Evolutionary conservation across 2,329 filamentous ascomycete genomes (phyloP).

Genomic region (Pseudogymnoascus sp.): DNA sequence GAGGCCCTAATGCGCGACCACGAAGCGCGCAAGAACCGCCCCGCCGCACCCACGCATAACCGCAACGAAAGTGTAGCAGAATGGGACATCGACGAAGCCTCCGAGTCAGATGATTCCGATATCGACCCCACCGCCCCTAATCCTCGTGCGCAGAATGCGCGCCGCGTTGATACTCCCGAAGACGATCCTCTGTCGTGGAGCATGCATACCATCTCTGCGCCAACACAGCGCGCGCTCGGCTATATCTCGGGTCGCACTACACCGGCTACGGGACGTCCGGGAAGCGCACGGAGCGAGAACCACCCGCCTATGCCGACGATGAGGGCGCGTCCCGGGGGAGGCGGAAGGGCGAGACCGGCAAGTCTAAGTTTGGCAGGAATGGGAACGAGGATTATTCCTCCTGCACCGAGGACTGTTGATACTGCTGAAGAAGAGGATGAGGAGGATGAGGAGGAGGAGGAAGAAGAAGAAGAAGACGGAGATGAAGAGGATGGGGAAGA

Average conservation of each 20-base stretch:
- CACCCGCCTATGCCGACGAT: constrained; percentile 4
- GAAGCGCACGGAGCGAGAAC: not conserved
- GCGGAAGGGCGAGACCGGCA: not conserved
- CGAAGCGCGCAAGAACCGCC: constrained; percentile 37
- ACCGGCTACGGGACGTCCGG: not conserved
- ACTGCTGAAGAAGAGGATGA: constrained; percentile 24
- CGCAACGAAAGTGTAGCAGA: not conserved
- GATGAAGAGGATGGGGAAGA: constrained; percentile 40
- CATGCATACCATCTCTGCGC: constrained; percentile 12
- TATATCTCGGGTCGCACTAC: constrained; percentile 15
- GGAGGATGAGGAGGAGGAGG: constrained; percentile 35
- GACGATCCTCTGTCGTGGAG: constrained; percentile 21
- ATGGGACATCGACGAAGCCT: not conserved
- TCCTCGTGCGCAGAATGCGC: not conserved
- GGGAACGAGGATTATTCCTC: not conserved
- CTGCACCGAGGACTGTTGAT: constrained; percentile 2
- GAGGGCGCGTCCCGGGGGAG: not conserved
- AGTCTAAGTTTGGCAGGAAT: not conserved
- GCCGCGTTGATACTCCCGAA: constrained; percentile 16
- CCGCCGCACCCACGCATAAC: constrained; percentile 8
- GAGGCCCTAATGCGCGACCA: constrained; percentile 56
- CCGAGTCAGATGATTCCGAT: constrained; percentile 5
- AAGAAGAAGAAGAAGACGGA: constrained; percentile 51
- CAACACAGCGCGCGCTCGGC: constrained; percentile 15
- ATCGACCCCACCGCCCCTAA: not conserved